phyloP scores from a whole-genome alignment of 768 basidiomycete species.

The Paxillus ammoniavirescens region DNA sequence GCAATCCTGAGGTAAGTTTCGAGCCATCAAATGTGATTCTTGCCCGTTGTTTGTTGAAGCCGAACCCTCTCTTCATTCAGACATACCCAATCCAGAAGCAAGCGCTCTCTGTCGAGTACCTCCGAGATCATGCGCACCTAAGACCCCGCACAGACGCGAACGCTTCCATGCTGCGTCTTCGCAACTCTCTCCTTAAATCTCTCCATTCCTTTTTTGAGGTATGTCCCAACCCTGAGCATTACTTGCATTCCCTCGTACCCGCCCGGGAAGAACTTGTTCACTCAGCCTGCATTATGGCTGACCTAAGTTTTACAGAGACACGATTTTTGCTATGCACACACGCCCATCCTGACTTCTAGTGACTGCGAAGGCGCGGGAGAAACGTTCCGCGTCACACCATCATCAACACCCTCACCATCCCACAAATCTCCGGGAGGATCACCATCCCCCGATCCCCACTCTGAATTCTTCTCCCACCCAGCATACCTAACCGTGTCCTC shows the following conservation, averaged over 20 bases:
- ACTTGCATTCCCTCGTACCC: background rate
- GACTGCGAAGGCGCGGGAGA: conserved; percentile 98
- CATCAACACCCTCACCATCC: conserved; percentile 13
- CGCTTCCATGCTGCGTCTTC: conserved; percentile 73
- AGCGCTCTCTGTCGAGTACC: conserved; percentile 69
- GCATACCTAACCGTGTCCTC: conserved; percentile 93
- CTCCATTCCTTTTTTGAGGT: conserved; percentile 76
- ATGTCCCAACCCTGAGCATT: conserved; percentile 18
- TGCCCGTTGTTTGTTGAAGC: conserved; percentile 3
- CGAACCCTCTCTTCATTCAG: conserved; percentile 35
- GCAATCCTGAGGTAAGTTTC: conserved; percentile 51
- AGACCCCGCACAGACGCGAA: conserved; percentile 74
- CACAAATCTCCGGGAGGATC: background rate
- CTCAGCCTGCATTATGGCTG: conserved; percentile 9
- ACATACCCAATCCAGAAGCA: conserved; percentile 93
- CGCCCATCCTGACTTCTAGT: conserved; percentile 85
- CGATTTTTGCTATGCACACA: conserved; percentile 76
- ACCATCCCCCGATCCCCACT: conserved; percentile 3
- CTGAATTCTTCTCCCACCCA: conserved; percentile 72
- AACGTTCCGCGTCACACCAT: conserved; percentile 67
- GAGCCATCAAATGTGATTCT: background rate
- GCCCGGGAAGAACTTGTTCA: background rate
- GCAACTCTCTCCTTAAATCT: conserved; percentile 54
- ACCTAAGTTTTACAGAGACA: conserved; percentile 48
- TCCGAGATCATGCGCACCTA: conserved; percentile 87